A percentile compares a stretch with the other conserved stretches of the same genome.
phyloP scores from a whole-genome alignment of 1,139 yeast genomes.

The Candida neerlandica region DNA sequence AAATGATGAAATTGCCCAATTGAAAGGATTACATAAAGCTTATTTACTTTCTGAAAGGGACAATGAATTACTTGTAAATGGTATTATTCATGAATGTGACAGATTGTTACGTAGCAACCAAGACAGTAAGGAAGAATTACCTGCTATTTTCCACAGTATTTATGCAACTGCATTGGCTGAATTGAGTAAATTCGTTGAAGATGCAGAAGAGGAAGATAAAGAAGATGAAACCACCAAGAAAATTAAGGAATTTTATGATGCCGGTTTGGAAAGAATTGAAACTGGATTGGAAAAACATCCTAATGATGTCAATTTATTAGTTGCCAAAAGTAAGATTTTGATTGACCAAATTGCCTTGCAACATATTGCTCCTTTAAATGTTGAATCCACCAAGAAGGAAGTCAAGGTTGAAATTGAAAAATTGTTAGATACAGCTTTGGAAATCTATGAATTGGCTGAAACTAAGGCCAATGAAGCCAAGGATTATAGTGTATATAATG shows the following conservation, averaged over 20 bases:
- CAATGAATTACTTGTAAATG: slow-evolving; percentile 70
- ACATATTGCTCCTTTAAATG: slow-evolving; percentile 50
- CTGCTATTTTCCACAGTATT: slow-evolving; percentile 67
- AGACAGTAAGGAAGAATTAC: slow-evolving; percentile 33
- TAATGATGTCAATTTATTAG: slow-evolving; percentile 45
- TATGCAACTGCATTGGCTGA: slow-evolving; percentile 76
- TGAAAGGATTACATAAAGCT: slow-evolving; percentile 69
- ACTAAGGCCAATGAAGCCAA: slow-evolving; percentile 28
- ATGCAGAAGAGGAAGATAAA: slow-evolving; percentile 11
- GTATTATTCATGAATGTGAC: slow-evolving; percentile 91
- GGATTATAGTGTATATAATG: slow-evolving; percentile 32
- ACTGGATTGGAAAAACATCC: slow-evolving; percentile 58
- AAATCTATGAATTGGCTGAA: slow-evolving; percentile 49
- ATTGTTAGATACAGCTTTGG: slow-evolving; percentile 44
- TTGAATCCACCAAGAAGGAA: slow-evolving; percentile 33
- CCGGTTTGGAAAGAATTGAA: slow-evolving; percentile 70
- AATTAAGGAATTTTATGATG: slow-evolving; percentile 60
- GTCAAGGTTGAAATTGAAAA: slow-evolving; percentile 34
- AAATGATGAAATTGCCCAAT: slow-evolving; percentile 76
- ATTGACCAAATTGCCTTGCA: slow-evolving; percentile 62
- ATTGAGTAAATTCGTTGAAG: slow-evolving; percentile 56
- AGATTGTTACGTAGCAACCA: slow-evolving; percentile 60
- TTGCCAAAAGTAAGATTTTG: slow-evolving; percentile 58
- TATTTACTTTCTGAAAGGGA: slow-evolving; percentile 57
- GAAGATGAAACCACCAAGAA: slow-evolving; percentile 22